phyloP scores from a whole-genome alignment of 352 stramenopile species.

The Hyaloperonospora brassicae region DNA sequence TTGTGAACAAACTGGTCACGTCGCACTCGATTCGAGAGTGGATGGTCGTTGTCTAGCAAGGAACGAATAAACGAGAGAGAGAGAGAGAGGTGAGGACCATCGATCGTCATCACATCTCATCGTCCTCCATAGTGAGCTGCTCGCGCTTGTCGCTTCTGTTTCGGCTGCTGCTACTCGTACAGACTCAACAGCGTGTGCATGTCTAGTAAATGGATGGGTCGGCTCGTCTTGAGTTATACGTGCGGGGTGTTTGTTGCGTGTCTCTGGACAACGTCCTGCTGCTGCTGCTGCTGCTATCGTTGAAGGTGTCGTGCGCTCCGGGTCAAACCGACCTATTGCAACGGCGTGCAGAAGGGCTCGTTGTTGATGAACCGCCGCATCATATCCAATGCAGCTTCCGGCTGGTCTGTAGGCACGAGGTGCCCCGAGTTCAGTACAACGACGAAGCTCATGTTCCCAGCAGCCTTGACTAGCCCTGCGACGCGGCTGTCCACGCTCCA shows the following conservation, averaged over 20 bases:
- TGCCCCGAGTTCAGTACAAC: constrained; percentile 76
- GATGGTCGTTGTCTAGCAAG: constrained; percentile 50
- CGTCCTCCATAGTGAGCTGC: background rate
- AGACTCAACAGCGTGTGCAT: too few species aligned
- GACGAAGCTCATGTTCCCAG: constrained; percentile 75
- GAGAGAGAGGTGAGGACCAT: background rate
- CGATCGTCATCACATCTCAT: too few species aligned
- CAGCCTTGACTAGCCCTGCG: constrained; percentile 57
- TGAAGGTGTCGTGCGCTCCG: background rate
- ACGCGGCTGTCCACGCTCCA: constrained; percentile 57
- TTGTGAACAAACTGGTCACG: constrained; percentile 64
- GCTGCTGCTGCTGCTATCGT: background rate
- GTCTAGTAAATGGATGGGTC: too few species aligned
- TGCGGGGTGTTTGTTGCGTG: too few species aligned
- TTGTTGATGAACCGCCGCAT: constrained; percentile 68
- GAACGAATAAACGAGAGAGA: background rate
- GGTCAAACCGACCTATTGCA: constrained; percentile 9
- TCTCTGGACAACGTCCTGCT: background rate
- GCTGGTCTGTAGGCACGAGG: constrained; percentile 63
- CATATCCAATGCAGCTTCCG: constrained; percentile 67
- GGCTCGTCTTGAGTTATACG: too few species aligned
- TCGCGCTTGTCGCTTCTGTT: background rate
- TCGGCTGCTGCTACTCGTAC: too few species aligned
- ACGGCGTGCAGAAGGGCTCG: constrained; percentile 27
- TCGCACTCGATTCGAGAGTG: constrained; percentile 62